Evolutionary conservation across 1,284 basidiomycete genomes (phyloP), one percentile per base, ranked within the genome.

Genomic region (Dichomitus squalens): DNA sequence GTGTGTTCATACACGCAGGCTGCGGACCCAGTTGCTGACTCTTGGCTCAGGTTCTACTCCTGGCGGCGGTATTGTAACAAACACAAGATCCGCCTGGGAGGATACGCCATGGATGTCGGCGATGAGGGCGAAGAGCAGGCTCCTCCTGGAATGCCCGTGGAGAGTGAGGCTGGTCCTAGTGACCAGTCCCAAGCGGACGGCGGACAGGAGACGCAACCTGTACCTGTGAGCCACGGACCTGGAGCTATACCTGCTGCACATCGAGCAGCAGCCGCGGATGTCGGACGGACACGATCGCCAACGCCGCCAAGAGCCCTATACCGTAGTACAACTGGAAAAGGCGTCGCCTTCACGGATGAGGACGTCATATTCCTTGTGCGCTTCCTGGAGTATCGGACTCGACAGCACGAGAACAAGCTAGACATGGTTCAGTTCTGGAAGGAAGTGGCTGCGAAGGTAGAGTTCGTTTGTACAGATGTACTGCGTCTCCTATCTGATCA

Each of bases 51-150:
- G n/a, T 92, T 93, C 69, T 93, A 91, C 70, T 92, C 90, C 0
- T 93, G 90, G 90, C 82, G 90, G 36, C 82, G 90, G 49, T 93
- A 92, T 66, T 93, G 90, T 73, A 93, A 93, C 68, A 93, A 92
- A 67, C 90, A 93, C 68, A 88, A 92, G 70, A 93, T 93, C 52
- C 84, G 88, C 16, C 78, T 93, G 0, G 88, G 89, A 25, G 89
- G 90, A 2, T 93, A 93, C 66, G 76, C 82, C 7, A 92, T 93
- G 90, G 85, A 83, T 52, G 68, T 79, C 5, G 65, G 61, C 4
- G 70, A 70, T 8, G 64, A 73, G 20, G 74, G 74, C 23, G 79
- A 76, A 21, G 60, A 57, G 6, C 49, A 27, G 0, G 53, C 50
- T 12, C 33, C 39, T 8, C 18, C 27, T 1, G 33, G 38, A 11